Conservation (phyloP, 2,329 filamentous ascomycete genomes). For the Kalmusia sp. region DNA sequence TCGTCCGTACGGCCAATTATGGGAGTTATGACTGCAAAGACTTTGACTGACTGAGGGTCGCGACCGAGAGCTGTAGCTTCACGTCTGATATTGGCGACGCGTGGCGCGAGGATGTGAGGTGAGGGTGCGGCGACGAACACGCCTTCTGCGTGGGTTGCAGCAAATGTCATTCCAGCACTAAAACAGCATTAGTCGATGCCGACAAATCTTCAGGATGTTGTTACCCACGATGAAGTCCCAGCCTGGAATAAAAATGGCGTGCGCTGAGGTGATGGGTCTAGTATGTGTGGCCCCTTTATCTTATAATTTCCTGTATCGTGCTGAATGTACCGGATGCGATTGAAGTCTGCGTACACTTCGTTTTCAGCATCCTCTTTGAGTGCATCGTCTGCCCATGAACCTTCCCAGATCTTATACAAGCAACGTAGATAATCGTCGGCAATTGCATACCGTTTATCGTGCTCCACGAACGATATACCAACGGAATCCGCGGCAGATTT, state of each 20-base stretch:
- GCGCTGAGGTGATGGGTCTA: conserved; percentile 69
- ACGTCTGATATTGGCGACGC: conserved; percentile 66
- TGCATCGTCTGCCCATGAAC: conserved; percentile 69
- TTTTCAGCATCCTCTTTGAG: conserved; percentile 63
- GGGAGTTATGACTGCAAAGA: conserved; percentile 68
- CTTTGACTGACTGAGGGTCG: conserved; percentile 67
- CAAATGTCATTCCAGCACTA: conserved; percentile 67
- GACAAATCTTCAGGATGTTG: background rate
- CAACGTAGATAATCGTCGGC: conserved; percentile 73
- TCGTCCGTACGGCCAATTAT: conserved; percentile 69
- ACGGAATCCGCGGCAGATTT: conserved; percentile 61
- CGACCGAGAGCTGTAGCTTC: conserved; percentile 61
- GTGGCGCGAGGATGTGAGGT: conserved; percentile 64
- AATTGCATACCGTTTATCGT: conserved; percentile 70
- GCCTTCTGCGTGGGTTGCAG: conserved; percentile 71
- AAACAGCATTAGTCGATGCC: background rate
- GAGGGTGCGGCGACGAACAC: conserved; percentile 72
- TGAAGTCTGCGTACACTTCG: conserved; percentile 64
- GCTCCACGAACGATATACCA: conserved; percentile 47
- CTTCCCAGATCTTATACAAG: conserved; percentile 70
- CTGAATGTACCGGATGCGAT: conserved; percentile 67
- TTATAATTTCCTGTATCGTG: conserved; percentile 65
- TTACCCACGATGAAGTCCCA: conserved; percentile 59
- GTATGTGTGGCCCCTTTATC: conserved; percentile 71
- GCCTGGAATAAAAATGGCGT: conserved; percentile 73